Percentiles rank a stretch among this genome's conserved stretches.
Evolutionary conservation across 805 yeast species (phyloP).

Genomic region (Isabelozyma rhagii): DNA sequence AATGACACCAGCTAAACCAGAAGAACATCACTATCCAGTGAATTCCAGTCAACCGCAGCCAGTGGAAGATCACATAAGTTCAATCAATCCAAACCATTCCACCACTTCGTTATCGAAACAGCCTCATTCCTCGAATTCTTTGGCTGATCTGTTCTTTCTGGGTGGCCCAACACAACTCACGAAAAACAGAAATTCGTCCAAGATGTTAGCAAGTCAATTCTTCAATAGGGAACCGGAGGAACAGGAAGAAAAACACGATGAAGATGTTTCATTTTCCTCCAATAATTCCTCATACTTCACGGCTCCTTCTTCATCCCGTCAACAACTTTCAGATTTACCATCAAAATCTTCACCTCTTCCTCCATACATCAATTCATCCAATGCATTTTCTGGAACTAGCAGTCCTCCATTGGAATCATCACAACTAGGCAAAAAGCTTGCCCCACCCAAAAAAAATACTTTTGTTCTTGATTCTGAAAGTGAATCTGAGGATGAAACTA

Average conservation of each 20-base stretch:
- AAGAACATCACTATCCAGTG: slow-evolving; percentile 18
- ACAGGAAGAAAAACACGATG: neutral
- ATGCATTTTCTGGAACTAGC: slow-evolving; percentile 33
- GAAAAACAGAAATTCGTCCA: slow-evolving; percentile 6
- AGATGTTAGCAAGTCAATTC: slow-evolving; percentile 18
- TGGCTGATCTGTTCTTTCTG: slow-evolving; percentile 37
- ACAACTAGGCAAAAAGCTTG: neutral
- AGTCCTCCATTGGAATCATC: slow-evolving; percentile 15
- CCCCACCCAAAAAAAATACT: slow-evolving; percentile 12
- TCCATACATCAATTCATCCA: slow-evolving; percentile 40
- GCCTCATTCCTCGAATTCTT: slow-evolving; percentile 38
- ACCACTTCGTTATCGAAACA: slow-evolving; percentile 34
- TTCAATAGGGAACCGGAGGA: slow-evolving; percentile 6
- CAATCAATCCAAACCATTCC: slow-evolving; percentile 33
- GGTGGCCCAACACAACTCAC: slow-evolving; percentile 11
- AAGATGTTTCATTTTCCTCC: neutral
- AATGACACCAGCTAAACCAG: slow-evolving; percentile 7
- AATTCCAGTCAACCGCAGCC: slow-evolving; percentile 19
- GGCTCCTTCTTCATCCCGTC: slow-evolving; percentile 3
- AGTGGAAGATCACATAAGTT: slow-evolving; percentile 19
- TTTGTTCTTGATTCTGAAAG: slow-evolving; percentile 37
- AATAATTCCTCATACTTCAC: neutral
- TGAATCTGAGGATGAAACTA: slow-evolving; percentile 31
- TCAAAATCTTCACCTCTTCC: slow-evolving; percentile 39
- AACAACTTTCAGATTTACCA: slow-evolving; percentile 14